Evolutionary conservation across 2,329 filamentous ascomycete species (phyloP), one percentile per base, ranked within the genome.

Genomic region (Trichoderma polysporum): DNA sequence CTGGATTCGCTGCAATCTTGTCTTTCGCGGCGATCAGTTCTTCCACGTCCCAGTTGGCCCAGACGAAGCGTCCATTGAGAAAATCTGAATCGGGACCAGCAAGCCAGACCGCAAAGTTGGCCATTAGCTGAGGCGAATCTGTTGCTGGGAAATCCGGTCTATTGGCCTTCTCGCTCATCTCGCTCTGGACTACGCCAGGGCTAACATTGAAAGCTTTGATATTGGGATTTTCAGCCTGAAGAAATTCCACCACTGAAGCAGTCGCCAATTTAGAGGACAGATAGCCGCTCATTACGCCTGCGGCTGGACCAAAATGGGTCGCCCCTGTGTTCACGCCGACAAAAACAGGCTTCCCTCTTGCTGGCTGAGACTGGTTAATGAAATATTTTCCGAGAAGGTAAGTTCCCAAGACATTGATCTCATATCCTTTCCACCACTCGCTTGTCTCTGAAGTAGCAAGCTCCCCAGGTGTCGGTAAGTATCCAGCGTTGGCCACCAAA

Each of bases 41-140:
- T 53, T 53, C 47, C 7, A 62, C 59, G 1, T 62, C 59, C 59
- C 59, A 62, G 9, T 62, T 62, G 17, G 59, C 59, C 59, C 59
- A 62, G 4, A 62, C 10, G 10, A 62, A 62, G 13, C 59, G 59
- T 5, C 59, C 59, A 12, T 27, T 50, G 7, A 62, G 59, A 17
- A 62, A 62, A 31, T 62, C 59, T 31, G 59, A 62, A 29, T 53
- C 59, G 19, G 59, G 47, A 19, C 47, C 27, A 10, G 59, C 47
- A 22, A 62, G 59, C 59, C 59, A 62, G 13, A 62, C 59, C 3
- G 59, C 59, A 29, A 62, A 31, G 35, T 62, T 31, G 25, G 33
- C 59, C 59, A 62, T 62, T 10, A 62, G 7, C 10, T 31, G 25
- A 2, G 59, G 59, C 4, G 59, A 62, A 17, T 62, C 59, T 1